Conservation (phyloP, 2,329 filamentous ascomycete genomes). For the Cyclaneusma minus region DNA sequence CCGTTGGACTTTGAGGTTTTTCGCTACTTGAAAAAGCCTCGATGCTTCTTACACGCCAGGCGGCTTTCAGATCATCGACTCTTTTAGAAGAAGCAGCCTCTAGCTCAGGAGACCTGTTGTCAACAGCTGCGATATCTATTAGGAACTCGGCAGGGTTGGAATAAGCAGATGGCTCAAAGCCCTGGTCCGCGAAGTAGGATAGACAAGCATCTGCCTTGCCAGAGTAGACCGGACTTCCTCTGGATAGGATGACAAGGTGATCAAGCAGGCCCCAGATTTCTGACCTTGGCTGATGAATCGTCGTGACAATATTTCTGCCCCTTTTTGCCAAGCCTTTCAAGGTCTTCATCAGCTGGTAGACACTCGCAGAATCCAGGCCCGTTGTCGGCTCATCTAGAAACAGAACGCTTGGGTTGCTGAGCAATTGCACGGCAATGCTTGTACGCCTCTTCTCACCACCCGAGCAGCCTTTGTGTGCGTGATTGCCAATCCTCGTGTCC, state of each 20-base stretch:
- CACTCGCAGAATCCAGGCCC: constrained; percentile 61
- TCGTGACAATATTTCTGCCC: constrained; percentile 56
- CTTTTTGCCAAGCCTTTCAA: constrained; percentile 51
- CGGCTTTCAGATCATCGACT: constrained; percentile 42
- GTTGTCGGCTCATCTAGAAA: constrained; percentile 72
- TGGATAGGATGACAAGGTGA: constrained; percentile 51
- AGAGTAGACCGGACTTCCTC: constrained; percentile 53
- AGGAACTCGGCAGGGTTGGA: constrained; percentile 67
- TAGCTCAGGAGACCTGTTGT: constrained; percentile 52
- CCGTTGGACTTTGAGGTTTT: constrained; percentile 4
- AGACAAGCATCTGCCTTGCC: constrained; percentile 42
- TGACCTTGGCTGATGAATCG: constrained; percentile 63
- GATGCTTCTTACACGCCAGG: constrained; percentile 31
- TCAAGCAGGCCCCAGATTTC: constrained; percentile 72
- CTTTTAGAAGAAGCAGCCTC: constrained; percentile 43
- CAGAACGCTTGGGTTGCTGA: constrained; percentile 64
- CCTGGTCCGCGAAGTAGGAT: constrained; percentile 45
- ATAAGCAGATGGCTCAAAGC: constrained; percentile 49
- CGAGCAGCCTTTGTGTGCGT: constrained; percentile 58
- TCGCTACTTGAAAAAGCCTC: not conserved
- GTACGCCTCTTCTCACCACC: constrained; percentile 65
- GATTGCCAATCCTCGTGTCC: constrained; percentile 57
- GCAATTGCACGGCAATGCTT: constrained; percentile 62
- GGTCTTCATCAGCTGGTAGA: constrained; percentile 57
- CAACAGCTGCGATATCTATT: constrained; percentile 59